phyloP scores from a whole-genome alignment of 2,329 filamentous ascomycete species.

The Coniochaeta sp. region DNA sequence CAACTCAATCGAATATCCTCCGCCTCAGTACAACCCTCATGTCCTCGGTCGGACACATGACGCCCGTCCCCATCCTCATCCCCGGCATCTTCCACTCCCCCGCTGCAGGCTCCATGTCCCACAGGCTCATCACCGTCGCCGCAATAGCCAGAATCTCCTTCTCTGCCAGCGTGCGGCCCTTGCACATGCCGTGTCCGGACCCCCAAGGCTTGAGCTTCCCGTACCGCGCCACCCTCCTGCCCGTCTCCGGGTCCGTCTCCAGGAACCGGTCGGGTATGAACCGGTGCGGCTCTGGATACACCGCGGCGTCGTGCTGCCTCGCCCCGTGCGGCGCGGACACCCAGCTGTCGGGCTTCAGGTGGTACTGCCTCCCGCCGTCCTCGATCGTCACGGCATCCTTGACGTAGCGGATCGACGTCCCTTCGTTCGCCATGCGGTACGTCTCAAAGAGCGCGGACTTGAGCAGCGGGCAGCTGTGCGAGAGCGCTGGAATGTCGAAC shows the following conservation, averaged over 20 bases:
- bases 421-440: conserved; percentile 8
- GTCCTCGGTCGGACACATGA: conserved; percentile 12
- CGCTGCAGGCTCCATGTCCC: conserved; percentile 8
- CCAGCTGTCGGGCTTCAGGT: conserved; percentile 7
- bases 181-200: conserved; percentile 7
- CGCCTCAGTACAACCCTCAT: conserved; percentile 8
- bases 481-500: background rate
- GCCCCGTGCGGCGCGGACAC: conserved; percentile 6
- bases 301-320: conserved; percentile 15
- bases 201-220: conserved; percentile 11
- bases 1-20: conserved; percentile 5
- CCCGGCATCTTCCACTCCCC: conserved; percentile 7
- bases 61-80: conserved; percentile 10
- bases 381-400: conserved; percentile 4
- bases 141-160: conserved; percentile 10
- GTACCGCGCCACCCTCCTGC: conserved; percentile 6
- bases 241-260: conserved; percentile 6
- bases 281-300: conserved; percentile 15
- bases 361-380: conserved; percentile 5
- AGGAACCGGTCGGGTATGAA: conserved; percentile 21
- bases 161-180: conserved; percentile 11
- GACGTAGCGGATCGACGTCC: conserved; percentile 9
- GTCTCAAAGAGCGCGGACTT: conserved; percentile 10
- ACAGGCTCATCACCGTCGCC: conserved; percentile 8
- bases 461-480: conserved; percentile 9